A percentile compares a stretch with the other conserved stretches of the same genome.
Evolutionary conservation across 1,139 yeast species (phyloP).

Genomic region (Nakaseomyces glabratus): DNA sequence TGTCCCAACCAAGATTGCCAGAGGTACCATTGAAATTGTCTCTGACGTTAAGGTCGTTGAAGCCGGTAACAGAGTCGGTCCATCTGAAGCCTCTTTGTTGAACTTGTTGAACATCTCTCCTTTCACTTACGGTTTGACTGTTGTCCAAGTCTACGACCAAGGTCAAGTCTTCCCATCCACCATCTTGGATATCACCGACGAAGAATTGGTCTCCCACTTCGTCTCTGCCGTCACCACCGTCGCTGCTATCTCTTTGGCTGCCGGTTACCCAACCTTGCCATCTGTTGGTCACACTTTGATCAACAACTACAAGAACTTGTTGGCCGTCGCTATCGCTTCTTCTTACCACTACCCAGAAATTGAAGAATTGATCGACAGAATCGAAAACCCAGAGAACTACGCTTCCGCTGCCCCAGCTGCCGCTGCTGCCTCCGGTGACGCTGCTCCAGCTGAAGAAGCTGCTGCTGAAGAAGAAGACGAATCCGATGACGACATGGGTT

Average conservation of each 20-base stretch:
- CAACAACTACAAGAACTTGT: slow-evolving; percentile 98
- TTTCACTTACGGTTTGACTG: slow-evolving; percentile 96
- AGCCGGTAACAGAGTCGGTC: slow-evolving; percentile 86
- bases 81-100: slow-evolving; percentile 97
- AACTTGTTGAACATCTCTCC: slow-evolving; percentile 99
- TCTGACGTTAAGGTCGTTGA: slow-evolving; percentile 93
- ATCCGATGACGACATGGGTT: slow-evolving; percentile 88
- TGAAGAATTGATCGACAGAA: slow-evolving; percentile 97
- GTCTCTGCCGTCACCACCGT: slow-evolving; percentile 87
- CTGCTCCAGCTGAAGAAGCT: slow-evolving; percentile 58
- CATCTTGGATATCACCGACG: slow-evolving; percentile 97
- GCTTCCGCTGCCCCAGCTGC: slow-evolving; percentile 94
- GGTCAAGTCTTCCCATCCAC: slow-evolving; percentile 97
- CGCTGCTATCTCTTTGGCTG: slow-evolving; percentile 93
- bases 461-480: slow-evolving; percentile 73
- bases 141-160: slow-evolving; percentile 94
- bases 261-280: slow-evolving; percentile 99
- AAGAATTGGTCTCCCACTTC: slow-evolving; percentile 87
- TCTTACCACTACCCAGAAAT: slow-evolving; percentile 99
- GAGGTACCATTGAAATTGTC: slow-evolving; percentile 99
- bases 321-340: slow-evolving; percentile 96
- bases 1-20: slow-evolving; percentile 99
- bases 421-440: slow-evolving; percentile 57
- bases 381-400: slow-evolving; percentile 99
- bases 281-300: slow-evolving; percentile 98